Evolutionary conservation across 2,329 filamentous ascomycete genomes (phyloP).

Genomic region (Orbilia javanica): DNA sequence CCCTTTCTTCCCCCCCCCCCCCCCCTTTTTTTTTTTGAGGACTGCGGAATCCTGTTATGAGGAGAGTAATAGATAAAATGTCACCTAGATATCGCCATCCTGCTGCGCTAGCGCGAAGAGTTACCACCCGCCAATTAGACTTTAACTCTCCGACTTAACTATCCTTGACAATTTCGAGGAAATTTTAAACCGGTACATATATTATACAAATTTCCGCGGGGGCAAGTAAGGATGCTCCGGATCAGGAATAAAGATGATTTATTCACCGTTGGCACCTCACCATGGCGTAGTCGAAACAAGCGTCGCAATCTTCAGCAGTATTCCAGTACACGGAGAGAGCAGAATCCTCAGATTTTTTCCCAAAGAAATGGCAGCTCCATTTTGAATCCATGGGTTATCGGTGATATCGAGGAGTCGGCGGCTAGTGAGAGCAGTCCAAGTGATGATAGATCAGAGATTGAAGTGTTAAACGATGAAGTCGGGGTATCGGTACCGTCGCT

Average conservation of each 20-base stretch:
- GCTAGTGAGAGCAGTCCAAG: background rate
- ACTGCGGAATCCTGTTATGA: too few relatives aligned
- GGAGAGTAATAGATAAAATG: too few relatives aligned
- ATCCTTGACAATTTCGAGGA: background rate
- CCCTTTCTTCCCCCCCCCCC: too few relatives aligned
- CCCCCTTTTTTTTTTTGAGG: too few relatives aligned
- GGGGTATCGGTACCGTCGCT: background rate
- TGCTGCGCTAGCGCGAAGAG: too few relatives aligned
- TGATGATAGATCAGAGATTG: background rate
- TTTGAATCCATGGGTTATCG: background rate
- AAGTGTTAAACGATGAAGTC: background rate
- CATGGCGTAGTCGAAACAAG: background rate
- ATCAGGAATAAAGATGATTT: conserved; percentile 47
- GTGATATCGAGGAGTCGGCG: background rate
- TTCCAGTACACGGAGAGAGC: conserved; percentile 7
- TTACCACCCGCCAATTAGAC: background rate
- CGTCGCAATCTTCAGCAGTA: conserved; percentile 20
- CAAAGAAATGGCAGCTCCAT: background rate
- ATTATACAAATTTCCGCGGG: background rate
- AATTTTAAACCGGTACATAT: background rate
- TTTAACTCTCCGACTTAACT: background rate
- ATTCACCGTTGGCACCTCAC: background rate
- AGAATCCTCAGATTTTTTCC: background rate
- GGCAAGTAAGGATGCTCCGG: conserved; percentile 11
- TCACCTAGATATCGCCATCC: too few relatives aligned